Evolutionary conservation across 345 rosid species (phyloP), one percentile per base, ranked within the genome.

Genomic region (Boechera divaricarpa): DNA sequence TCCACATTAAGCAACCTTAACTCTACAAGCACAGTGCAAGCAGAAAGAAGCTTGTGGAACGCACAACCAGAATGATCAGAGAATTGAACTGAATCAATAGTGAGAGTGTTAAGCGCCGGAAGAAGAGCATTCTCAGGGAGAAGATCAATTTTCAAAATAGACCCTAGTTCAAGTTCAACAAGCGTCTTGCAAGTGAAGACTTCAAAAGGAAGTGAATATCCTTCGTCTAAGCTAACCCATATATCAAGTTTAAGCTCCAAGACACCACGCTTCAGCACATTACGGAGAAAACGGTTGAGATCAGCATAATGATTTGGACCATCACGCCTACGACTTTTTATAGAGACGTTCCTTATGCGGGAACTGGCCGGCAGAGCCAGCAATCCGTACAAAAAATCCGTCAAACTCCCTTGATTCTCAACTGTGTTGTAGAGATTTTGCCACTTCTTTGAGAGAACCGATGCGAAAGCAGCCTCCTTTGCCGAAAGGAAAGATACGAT

Each of bases 181-280:
- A 67, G 32, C 2, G 58, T 67, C 32, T 67, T 49, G 58, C 70
- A 32, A 32, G 58, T 21, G 29, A 67, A 67, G 32, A 67, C 4
- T 32, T 67, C 58, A 6, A 1, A 21, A 11, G 58, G 58, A 0
- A 67, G 70, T 10, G 28, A 54, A 54, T 54, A 54, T 54, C 3
- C 16, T 54, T 5, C n/a, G 33, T 1, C 15, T 26, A 2, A 2
- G 7, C 6, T 24, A 54, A 28, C 35, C 35, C 59, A 28, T 6
- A 54, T 28, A 54, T 45, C 55, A 31, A 47, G 70, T 54, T 54
- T 5, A 65, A 45, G 36, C 9, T n/a, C 6, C 53, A 29, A n/a
- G 29, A 55, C 53, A 4, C 73, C 72, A 67, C 48, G 70, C 28
- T 32, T 47, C 42, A 65, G n/a, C 51, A 48, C 70, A 10, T 48